Percentiles rank a stretch among this genome's conserved stretches.
Evolutionary conservation across 495 filamentous ascomycete species (phyloP).

Genomic region (Aspergillus haitiensis): DNA sequence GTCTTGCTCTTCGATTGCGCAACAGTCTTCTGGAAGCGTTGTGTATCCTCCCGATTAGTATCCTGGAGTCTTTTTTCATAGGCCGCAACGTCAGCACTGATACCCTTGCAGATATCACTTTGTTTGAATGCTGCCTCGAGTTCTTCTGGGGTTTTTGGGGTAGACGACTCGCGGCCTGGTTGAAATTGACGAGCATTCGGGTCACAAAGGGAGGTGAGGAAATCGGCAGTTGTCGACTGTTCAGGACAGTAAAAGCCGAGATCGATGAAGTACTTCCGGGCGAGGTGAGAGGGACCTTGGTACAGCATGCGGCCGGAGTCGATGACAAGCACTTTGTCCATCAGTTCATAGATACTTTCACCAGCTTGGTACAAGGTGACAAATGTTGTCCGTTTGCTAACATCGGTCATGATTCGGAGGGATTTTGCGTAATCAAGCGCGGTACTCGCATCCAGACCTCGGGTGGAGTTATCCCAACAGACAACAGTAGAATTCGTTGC

Average conservation of each 20-base stretch:
- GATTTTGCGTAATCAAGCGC: slow-evolving; percentile 79
- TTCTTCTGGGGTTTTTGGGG: slow-evolving; percentile 62
- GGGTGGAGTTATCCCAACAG: slow-evolving; percentile 73
- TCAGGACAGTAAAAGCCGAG: slow-evolving; percentile 68
- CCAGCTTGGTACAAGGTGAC: slow-evolving; percentile 85
- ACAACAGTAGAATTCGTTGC: slow-evolving; percentile 65
- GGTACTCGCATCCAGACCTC: slow-evolving; percentile 78
- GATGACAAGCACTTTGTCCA: slow-evolving; percentile 75
- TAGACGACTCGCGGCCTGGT: slow-evolving; percentile 60
- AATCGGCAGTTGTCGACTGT: slow-evolving; percentile 69
- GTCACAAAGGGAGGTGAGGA: slow-evolving; percentile 77
- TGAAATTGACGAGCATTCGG: slow-evolving; percentile 66
- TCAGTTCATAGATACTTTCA: slow-evolving; percentile 77
- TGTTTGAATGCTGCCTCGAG: slow-evolving; percentile 60
- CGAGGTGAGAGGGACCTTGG: slow-evolving; percentile 61
- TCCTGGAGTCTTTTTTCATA: slow-evolving; percentile 63
- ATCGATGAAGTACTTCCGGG: slow-evolving; percentile 66
- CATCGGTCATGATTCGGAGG: slow-evolving; percentile 78
- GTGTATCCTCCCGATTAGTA: slow-evolving; percentile 63
- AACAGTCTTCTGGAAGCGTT: slow-evolving; percentile 68
- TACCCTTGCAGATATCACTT: slow-evolving; percentile 52
- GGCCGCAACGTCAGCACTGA: slow-evolving; percentile 54
- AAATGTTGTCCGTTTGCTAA: slow-evolving; percentile 76
- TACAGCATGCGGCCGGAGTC: slow-evolving; percentile 66
- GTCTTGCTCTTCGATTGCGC: slow-evolving; percentile 64